phyloP scores from a whole-genome alignment of 73 alveolate species.

The Paramecium tetraurelia region DNA sequence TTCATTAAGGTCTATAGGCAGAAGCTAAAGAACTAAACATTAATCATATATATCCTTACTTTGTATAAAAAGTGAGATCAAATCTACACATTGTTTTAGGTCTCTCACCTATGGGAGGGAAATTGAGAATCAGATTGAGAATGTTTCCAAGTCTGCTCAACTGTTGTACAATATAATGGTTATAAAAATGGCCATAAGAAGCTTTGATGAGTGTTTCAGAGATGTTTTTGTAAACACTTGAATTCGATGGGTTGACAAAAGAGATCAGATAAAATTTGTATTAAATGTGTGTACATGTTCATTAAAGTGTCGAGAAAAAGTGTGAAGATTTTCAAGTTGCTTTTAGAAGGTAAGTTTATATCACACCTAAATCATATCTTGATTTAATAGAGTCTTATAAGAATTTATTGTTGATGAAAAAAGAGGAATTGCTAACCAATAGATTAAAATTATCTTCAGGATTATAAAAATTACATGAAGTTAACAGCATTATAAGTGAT shows the following conservation, averaged over 20 bases:
- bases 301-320: slow-evolving; percentile 65
- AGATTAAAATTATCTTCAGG: slow-evolving; percentile 75
- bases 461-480: slow-evolving; percentile 76
- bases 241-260: slow-evolving; percentile 82
- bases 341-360: slow-evolving; percentile 85
- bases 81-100: slow-evolving; percentile 90
- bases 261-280: slow-evolving; percentile 78
- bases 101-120: slow-evolving; percentile 96
- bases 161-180: slow-evolving; percentile 95
- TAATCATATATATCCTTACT: slow-evolving; percentile 83
- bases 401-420: slow-evolving; percentile 78
- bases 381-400: slow-evolving; percentile 87
- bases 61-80: slow-evolving; percentile 86
- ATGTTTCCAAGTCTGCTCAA: slow-evolving; percentile 92
- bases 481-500: slow-evolving; percentile 75
- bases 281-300: slow-evolving; percentile 76
- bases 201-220: slow-evolving; percentile 95
- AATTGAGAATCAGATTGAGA: slow-evolving; percentile 88
- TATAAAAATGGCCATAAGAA: slow-evolving; percentile 97
- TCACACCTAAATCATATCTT: slow-evolving; percentile 89
- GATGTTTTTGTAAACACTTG: slow-evolving; percentile 83
- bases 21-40: slow-evolving; percentile 83
- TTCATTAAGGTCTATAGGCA: slow-evolving; percentile 77
- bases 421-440: slow-evolving; percentile 66
- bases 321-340: slow-evolving; percentile 72